Evolutionary conservation across 352 stramenopile genomes (phyloP), one percentile per base, ranked within the genome.

Genomic region (Pythium pectinolyticum): DNA sequence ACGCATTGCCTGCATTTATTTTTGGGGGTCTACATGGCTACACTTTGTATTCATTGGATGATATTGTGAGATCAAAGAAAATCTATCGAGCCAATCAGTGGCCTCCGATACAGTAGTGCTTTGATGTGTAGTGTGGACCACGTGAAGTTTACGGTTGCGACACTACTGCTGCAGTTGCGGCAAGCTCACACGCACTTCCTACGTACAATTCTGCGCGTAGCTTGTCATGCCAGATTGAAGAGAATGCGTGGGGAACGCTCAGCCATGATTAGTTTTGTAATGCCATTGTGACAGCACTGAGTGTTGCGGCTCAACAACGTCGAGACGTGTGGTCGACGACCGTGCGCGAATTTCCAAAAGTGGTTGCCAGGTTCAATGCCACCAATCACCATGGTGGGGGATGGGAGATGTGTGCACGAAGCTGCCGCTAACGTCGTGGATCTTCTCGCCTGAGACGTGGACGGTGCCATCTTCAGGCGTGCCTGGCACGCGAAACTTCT

Each of bases 401-500:
- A 27, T 2, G 7, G 27, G 12, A 0, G 14, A 0, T n/a, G 30
- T n/a, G 46, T 71, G 57, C 2, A 58, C 57, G 32, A 72, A 57
- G 7, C 43, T 68, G 19, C 61, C 50, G 22, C 71, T 55, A 11
- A 56, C 72, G 5, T 68, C 57, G 32, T 60, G 57, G 15, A 85
- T 61, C 19, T 67, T 83, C 19, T 73, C 60, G 17, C 77, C 70
- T 7, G 57, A 77, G 17, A 86, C 57, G 15, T 71, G 53, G 39
- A 84, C 31, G 46, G 69, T 73, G 49, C 79, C 77, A 40, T 88
- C 71, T n/a, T n/a, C n/a, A n/a, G n/a, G n/a, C n/a, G n/a, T n/a
- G 1, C 65, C 34, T 2, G 77, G 75, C 11, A 82, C 66, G 0
- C 34, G 49, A 28, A 84, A 85, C 20, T 59, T 24, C 15, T 40